Evolutionary conservation across 768 basidiomycete species (phyloP).

Genomic region (Leccinum incarnatum): DNA sequence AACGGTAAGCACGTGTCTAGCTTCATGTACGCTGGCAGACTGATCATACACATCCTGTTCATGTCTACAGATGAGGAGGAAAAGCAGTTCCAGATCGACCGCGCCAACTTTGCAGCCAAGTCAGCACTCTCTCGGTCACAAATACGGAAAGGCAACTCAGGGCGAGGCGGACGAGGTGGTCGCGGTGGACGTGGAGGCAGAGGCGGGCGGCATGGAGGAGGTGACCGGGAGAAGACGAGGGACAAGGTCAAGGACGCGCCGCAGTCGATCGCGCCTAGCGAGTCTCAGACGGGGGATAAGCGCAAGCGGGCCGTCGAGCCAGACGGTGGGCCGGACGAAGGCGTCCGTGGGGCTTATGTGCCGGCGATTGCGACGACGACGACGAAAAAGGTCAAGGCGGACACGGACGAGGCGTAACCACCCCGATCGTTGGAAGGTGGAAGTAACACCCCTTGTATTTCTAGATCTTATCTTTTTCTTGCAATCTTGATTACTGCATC

Average conservation of each 20-base stretch:
- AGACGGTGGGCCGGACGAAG: conserved; percentile 70
- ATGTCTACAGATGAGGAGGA: conserved; percentile 60
- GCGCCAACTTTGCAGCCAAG: conserved; percentile 66
- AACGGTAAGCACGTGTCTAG: conserved; percentile 43
- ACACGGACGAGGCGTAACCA: conserved; percentile 30
- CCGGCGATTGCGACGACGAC: conserved; percentile 41
- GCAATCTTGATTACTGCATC: neutral
- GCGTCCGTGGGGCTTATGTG: conserved; percentile 59
- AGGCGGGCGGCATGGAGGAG: conserved; percentile 26
- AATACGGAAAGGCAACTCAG: conserved; percentile 34
- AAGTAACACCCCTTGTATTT: conserved; percentile 12
- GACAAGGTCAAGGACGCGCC: conserved; percentile 15
- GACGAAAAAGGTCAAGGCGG: conserved; percentile 41
- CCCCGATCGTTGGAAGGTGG: neutral
- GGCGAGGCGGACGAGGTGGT: conserved; percentile 47
- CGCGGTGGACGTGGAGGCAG: conserved; percentile 34
- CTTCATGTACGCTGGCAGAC: neutral
- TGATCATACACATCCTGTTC: neutral
- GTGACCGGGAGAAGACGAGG: conserved; percentile 20
- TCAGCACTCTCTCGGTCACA: conserved; percentile 40
- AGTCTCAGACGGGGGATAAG: conserved; percentile 63
- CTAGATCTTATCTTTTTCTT: neutral
- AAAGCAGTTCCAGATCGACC: conserved; percentile 69
- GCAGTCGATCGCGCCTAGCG: conserved; percentile 29
- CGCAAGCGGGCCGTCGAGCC: conserved; percentile 75